Evolutionary conservation across 139 green algal species (phyloP).

Genomic region (Auxenochlorella pyrenoidosa): DNA sequence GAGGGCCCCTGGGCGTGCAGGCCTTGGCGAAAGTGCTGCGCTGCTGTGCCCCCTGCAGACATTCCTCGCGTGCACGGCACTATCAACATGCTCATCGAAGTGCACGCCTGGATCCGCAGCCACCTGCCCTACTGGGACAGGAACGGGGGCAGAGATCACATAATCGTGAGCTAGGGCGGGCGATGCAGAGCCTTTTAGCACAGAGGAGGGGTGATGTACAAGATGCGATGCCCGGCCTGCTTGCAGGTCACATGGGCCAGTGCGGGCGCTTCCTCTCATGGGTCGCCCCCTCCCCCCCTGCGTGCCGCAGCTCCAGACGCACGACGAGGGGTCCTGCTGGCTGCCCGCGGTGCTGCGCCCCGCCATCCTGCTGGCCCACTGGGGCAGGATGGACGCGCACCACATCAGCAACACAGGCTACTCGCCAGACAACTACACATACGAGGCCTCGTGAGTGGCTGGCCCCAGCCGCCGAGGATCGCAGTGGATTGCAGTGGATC

Average conservation of each 20-base stretch:
- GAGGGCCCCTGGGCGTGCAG: too few relatives aligned
- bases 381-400: slow-evolving; percentile 47
- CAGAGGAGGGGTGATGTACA: too few relatives aligned
- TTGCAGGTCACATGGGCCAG: too few relatives aligned
- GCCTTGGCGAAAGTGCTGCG: too few relatives aligned
- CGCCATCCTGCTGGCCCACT: slow-evolving; percentile 55
- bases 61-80: not conserved
- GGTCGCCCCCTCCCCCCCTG: not conserved
- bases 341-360: slow-evolving; percentile 41
- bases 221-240: too few relatives aligned
- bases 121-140: slow-evolving; percentile 69
- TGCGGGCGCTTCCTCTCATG: too few relatives aligned
- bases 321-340: slow-evolving; percentile 68
- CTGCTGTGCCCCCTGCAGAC: not conserved
- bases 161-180: slow-evolving; percentile 44
- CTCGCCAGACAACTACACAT: slow-evolving; percentile 13
- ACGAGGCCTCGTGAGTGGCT: not conserved
- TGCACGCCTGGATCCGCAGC: slow-evolving; percentile 48
- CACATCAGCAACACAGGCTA: slow-evolving; percentile 29
- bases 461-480: too few relatives aligned
- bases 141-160: slow-evolving; percentile 65
- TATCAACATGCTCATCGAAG: slow-evolving; percentile 41
- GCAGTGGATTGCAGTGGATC: too few relatives aligned
- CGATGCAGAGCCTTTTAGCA: too few relatives aligned
- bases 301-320: slow-evolving; percentile 37